A percentile compares a stretch with the other conserved stretches of the same genome.
These are phyloP conservation scores for Buddleja alternifolia DNA, from an alignment of 257 asterid genomes.

Conservation along the genomic window DNA sequence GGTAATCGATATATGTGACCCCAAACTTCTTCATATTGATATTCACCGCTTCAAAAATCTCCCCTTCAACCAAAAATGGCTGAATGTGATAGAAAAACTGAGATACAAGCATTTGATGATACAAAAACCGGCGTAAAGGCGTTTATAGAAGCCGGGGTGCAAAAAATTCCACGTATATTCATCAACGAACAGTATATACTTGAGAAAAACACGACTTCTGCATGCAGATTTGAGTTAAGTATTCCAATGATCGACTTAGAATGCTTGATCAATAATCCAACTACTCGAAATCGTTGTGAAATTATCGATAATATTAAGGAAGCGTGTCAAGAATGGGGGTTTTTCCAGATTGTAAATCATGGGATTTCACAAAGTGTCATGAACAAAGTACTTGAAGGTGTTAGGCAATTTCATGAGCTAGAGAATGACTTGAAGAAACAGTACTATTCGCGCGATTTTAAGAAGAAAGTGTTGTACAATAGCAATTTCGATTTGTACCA, in stretches of 20 bases:
- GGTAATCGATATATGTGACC: background rate
- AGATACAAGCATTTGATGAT: conserved; percentile 19
- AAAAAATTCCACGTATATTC: conserved; percentile 27
- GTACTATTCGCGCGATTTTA: conserved; percentile 42
- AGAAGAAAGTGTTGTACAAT: conserved; percentile 28
- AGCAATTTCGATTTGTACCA: conserved; percentile 37
- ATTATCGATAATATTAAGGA: conserved; percentile 27
- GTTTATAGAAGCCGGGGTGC: conserved; percentile 7
- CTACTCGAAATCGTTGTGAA: background rate
- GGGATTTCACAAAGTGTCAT: conserved; percentile 31
- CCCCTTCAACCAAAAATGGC: background rate
- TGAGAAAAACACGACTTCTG: background rate
- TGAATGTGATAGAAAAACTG: background rate
- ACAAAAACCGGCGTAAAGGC: conserved; percentile 32
- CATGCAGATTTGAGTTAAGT: background rate
- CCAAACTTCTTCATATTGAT: too few species aligned
- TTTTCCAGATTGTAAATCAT: conserved; percentile 45
- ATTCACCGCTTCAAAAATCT: too few species aligned
- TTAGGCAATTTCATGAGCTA: conserved; percentile 36
- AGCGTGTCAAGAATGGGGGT: conserved; percentile 39
- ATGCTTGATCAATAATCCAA: background rate
- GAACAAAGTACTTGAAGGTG: conserved; percentile 25
- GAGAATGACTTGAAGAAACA: conserved; percentile 35
- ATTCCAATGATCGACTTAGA: conserved; percentile 40
- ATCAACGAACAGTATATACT: conserved; percentile 10